Evolutionary conservation across 768 basidiomycete species (phyloP), one percentile per base, ranked within the genome.

Genomic region (Clavaria fumosa): DNA sequence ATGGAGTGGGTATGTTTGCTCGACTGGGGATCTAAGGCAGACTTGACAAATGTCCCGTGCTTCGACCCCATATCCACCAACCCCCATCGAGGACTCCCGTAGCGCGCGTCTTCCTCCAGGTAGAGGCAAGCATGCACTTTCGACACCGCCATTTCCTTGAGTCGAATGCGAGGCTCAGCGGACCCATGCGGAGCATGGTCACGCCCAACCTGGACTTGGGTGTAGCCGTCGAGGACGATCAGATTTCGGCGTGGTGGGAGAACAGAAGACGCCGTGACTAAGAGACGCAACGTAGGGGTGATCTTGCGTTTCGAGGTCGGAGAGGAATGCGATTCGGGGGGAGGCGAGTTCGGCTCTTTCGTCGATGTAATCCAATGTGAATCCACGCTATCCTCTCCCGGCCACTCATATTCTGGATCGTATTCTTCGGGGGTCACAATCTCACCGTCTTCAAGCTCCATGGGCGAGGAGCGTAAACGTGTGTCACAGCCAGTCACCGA

Each of bases 31-130:
- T 48, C 41, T 11, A 12, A 31, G 10, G 34, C n/a, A n/a, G 55
- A 47, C 31, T 53, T 56, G 40, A 82, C 39, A 51, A 75, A 86
- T 1, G 84, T 86, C 3, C 85, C 85, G 45, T 89, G 85, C 53
- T 75, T 78, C 37, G 79, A 82, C 7, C 81, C 85, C 75, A 81
- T 81, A 51, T 89, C 85, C 7, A 85, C 81, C 21, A 82, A 58
- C 2, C 69, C 66, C 83, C 83, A 88, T n/a, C n/a, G n/a, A n/a
- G n/a, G n/a, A n/a, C n/a, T n/a, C 40, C 70, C 67, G 10, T 56
- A 52, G 38, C 69, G 62, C 20, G 54, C 53, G 23, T 39, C 42
- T 10, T 59, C 57, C 50, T 84, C 75, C 76, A 75, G 84, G 50
- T 70, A 88, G 1, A 69, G 60, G 2, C 75, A 80, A 6, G 81